Evolutionary conservation across 306 rosid genomes (phyloP).

Genomic region (Mimosa bimucronata): DNA sequence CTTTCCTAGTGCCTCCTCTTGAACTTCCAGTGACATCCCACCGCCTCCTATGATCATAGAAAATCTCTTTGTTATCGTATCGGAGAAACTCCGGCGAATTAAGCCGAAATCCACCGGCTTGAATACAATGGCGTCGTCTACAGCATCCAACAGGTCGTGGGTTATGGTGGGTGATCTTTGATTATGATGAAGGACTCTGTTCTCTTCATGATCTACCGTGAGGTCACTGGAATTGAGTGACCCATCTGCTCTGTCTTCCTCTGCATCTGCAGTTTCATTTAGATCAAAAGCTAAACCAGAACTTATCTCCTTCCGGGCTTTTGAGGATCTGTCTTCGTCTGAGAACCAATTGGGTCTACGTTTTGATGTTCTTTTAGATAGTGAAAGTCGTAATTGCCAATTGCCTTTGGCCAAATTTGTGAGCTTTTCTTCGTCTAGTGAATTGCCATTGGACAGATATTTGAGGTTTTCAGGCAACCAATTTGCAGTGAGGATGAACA

Average conservation of each 20-base stretch:
- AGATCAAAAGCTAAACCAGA: constrained; percentile 74
- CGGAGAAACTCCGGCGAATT: constrained; percentile 53
- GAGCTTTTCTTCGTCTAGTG: constrained; percentile 67
- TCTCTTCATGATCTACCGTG: constrained; percentile 75
- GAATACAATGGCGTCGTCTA: constrained; percentile 77
- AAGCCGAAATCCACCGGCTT: constrained; percentile 66
- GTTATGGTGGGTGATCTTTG: constrained; percentile 39
- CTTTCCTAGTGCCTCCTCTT: constrained; percentile 78
- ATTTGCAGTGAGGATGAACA: constrained; percentile 79
- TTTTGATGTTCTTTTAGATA: constrained; percentile 59
- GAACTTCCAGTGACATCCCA: constrained; percentile 63
- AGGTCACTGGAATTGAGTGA: constrained; percentile 92
- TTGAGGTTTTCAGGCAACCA: constrained; percentile 81
- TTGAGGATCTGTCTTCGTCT: constrained; percentile 60
- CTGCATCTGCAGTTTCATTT: constrained; percentile 72
- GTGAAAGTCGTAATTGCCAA: constrained; percentile 78
- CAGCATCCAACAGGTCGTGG: constrained; percentile 62
- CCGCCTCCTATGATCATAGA: constrained; percentile 61
- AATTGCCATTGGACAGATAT: constrained; percentile 50
- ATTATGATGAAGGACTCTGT: constrained; percentile 52
- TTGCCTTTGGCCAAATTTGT: constrained; percentile 52
- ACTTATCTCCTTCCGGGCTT: constrained; percentile 58
- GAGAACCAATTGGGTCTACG: constrained; percentile 71
- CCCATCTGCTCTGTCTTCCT: constrained; percentile 74
- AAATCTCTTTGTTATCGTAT: constrained; percentile 54